These are phyloP conservation scores for Verticillium nubilum DNA, from an alignment of 2,329 filamentous ascomycete species.

Conservation along the genomic window DNA sequence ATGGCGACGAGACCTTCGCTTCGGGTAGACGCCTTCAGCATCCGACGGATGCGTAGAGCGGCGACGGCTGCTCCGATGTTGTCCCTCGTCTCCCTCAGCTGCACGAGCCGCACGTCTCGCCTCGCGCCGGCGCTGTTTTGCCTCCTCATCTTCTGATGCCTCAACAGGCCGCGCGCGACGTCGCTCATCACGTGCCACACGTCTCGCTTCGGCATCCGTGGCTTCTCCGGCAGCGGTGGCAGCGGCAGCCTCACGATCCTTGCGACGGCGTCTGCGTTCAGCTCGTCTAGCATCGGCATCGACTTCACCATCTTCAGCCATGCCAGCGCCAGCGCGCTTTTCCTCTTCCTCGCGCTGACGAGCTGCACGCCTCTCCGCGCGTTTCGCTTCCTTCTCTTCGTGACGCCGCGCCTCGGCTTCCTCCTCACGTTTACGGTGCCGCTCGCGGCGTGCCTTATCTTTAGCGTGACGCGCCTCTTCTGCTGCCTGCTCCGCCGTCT, in stretches of 20 bases:
- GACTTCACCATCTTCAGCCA: conserved; percentile 41
- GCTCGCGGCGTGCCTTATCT: conserved; percentile 51
- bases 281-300: conserved; percentile 42
- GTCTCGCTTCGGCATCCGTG: conserved; percentile 42
- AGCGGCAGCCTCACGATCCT: conserved; percentile 39
- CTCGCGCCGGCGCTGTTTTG: conserved; percentile 48
- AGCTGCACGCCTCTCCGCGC: conserved; percentile 46
- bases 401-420: conserved; percentile 48
- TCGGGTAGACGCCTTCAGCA: conserved; percentile 39
- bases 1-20: conserved; percentile 23
- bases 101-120: conserved; percentile 40
- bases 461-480: conserved; percentile 49
- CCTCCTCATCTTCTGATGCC: conserved; percentile 43
- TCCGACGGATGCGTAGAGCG: conserved; percentile 33
- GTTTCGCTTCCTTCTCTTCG: conserved; percentile 55
- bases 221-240: conserved; percentile 36
- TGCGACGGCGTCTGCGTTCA: conserved; percentile 44
- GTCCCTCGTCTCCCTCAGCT: conserved; percentile 29
- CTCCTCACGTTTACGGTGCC: conserved; percentile 49
- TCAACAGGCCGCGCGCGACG: conserved; percentile 41
- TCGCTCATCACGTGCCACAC: conserved; percentile 39
- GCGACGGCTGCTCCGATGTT: conserved; percentile 32
- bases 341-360: conserved; percentile 44
- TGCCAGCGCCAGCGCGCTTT: conserved; percentile 32
- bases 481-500: conserved; percentile 29